Evolutionary conservation across 768 basidiomycete species (phyloP).

Genomic region (Zangia roseola): DNA sequence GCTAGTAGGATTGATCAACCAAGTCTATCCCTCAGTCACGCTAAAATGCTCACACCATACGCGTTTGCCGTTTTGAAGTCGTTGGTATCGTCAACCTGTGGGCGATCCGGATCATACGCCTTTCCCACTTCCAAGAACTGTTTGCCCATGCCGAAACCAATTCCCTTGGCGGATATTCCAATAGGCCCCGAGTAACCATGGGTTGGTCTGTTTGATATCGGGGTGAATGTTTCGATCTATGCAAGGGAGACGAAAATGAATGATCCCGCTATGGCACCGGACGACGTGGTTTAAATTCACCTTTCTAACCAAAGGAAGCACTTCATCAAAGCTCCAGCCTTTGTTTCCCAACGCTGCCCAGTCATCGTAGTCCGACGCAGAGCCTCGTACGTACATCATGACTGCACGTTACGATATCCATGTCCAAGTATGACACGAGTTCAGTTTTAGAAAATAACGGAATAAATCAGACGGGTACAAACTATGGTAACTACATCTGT

Average conservation of each 20-base stretch:
- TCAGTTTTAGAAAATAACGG: too few relatives aligned
- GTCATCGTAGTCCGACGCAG: slow-evolving; percentile 64
- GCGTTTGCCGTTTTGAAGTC: slow-evolving; percentile 34
- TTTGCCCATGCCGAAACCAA: slow-evolving; percentile 22
- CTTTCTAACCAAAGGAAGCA: slow-evolving; percentile 61
- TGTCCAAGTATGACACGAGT: background rate
- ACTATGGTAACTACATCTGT: too few relatives aligned
- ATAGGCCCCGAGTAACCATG: slow-evolving; percentile 39
- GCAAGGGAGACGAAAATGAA: slow-evolving; percentile 13
- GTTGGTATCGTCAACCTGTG: slow-evolving; percentile 46
- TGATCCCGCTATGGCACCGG: background rate
- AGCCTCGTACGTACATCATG: slow-evolving; percentile 56
- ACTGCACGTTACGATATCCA: slow-evolving; percentile 13
- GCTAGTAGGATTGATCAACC: slow-evolving; percentile 3
- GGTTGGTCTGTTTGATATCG: slow-evolving; percentile 27
- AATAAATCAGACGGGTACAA: background rate
- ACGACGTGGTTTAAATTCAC: slow-evolving; percentile 26
- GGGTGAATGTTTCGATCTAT: slow-evolving; percentile 40
- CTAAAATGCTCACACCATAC: slow-evolving; percentile 23
- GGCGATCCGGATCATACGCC: slow-evolving; percentile 48
- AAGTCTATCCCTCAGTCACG: background rate
- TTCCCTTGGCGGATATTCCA: slow-evolving; percentile 18
- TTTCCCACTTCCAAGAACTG: slow-evolving; percentile 48
- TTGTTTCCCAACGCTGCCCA: slow-evolving; percentile 52
- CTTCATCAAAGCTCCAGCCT: slow-evolving; percentile 58